Conservation (phyloP, 257 asterid genomes). For the Fraxinus excelsior region DNA sequence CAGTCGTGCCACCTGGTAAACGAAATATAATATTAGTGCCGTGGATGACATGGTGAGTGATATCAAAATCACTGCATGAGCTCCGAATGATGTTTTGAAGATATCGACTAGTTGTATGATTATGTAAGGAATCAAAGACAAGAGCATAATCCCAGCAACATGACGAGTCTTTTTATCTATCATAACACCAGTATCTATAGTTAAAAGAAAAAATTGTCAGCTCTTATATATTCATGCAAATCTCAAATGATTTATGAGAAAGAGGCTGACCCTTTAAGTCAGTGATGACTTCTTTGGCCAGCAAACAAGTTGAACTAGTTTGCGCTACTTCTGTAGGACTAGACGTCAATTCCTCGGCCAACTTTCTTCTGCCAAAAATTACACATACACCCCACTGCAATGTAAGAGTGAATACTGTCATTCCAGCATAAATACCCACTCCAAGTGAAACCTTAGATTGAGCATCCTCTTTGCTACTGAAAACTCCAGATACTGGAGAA, state of each 20-base stretch:
- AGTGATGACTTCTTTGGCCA: slow-evolving; percentile 24
- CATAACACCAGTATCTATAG: slow-evolving; percentile 10
- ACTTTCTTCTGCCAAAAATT: slow-evolving; percentile 37
- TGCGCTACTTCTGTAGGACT: background rate
- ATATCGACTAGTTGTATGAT: slow-evolving; percentile 8
- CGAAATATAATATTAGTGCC: background rate
- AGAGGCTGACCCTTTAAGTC: slow-evolving; percentile 25
- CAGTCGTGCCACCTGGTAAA: slow-evolving; percentile 10
- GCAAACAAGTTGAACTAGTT: slow-evolving; percentile 23
- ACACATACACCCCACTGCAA: slow-evolving; percentile 51
- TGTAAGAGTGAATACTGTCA: slow-evolving; percentile 49
- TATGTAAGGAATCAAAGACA: slow-evolving; percentile 13
- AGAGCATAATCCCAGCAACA: slow-evolving; percentile 3
- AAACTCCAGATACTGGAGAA: slow-evolving; percentile 44
- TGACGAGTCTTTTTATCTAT: background rate
- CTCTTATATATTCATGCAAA: background rate
- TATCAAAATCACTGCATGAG: background rate
- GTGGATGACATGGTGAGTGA: background rate
- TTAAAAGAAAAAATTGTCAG: background rate
- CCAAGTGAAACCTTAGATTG: slow-evolving; percentile 48
- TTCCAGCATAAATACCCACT: slow-evolving; percentile 53
- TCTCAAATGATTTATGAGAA: background rate
- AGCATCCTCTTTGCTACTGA: slow-evolving; percentile 40
- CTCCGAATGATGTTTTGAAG: background rate
- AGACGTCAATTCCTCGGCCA: slow-evolving; percentile 19